These are phyloP conservation scores for Jatropha podagrica DNA, from an alignment of 441 rosid species.

Conservation along the genomic window DNA sequence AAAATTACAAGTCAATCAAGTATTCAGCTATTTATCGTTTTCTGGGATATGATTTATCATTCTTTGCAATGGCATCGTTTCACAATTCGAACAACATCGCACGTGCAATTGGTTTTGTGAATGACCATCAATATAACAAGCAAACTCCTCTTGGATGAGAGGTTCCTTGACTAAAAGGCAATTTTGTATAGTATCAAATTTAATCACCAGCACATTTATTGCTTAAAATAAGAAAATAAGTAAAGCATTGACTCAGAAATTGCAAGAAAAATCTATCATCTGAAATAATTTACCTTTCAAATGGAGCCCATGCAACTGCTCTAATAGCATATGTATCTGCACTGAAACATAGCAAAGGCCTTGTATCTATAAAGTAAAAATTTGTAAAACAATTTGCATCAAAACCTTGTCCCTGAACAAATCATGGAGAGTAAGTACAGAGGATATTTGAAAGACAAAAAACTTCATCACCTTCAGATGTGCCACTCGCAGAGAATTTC, in stretches of 20 bases:
- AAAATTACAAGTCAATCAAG: neutral
- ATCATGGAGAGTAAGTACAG: neutral
- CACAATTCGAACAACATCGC: neutral
- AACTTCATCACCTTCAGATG: constrained; percentile 51
- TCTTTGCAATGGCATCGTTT: neutral
- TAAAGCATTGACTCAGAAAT: neutral
- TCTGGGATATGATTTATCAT: neutral
- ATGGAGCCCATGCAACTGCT: constrained; percentile 92
- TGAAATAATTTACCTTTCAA: constrained; percentile 54
- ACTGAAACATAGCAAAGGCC: constrained; percentile 81
- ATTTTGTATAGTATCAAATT: neutral
- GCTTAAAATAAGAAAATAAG: neutral
- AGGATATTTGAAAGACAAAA: neutral
- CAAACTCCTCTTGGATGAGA: neutral
- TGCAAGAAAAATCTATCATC: neutral
- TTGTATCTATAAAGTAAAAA: constrained; percentile 61
- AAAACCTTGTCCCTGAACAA: constrained; percentile 8
- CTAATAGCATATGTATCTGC: constrained; percentile 85
- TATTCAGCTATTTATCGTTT: neutral
- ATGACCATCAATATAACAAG: constrained; percentile 4
- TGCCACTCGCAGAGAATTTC: constrained; percentile 62
- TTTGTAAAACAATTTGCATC: constrained; percentile 5
- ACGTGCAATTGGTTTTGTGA: neutral
- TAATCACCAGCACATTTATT: constrained; percentile 1
- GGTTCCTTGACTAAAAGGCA: too few relatives aligned